phyloP scores from a whole-genome alignment of 176 grass and related monocot genomes.

The Hyparrhenia diplandra region DNA sequence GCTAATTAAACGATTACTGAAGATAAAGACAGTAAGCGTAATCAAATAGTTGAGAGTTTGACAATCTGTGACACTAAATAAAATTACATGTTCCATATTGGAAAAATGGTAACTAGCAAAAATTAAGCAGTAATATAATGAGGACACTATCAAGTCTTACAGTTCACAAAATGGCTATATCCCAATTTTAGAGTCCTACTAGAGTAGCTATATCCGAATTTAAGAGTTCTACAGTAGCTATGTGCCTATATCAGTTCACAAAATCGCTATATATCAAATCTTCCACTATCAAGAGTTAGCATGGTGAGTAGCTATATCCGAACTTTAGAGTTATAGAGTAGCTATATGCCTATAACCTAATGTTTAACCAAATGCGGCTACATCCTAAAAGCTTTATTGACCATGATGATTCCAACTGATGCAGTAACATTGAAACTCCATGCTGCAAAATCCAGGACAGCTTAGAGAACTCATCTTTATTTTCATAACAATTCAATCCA shows the following conservation, averaged over 20 bases:
- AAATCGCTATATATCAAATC: neutral
- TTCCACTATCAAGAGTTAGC: too few relatives aligned
- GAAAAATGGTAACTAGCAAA: neutral
- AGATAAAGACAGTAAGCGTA: too few relatives aligned
- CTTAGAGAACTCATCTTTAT: slow-evolving; percentile 51
- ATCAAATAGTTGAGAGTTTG: neutral
- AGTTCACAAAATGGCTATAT: neutral
- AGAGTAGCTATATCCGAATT: too few relatives aligned
- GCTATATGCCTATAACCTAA: neutral
- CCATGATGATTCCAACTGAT: slow-evolving; percentile 66
- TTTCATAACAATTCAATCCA: neutral
- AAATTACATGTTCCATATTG: neutral
- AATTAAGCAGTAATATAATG: neutral
- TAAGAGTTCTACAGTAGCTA: too few relatives aligned
- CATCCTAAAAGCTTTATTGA: too few relatives aligned
- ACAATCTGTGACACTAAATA: neutral
- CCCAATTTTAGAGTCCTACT: neutral
- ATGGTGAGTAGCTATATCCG: neutral
- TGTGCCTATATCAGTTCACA: too few relatives aligned
- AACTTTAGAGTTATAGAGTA: neutral
- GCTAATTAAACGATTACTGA: too few relatives aligned
- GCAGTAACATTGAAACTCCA: slow-evolving; percentile 75
- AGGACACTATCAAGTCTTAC: neutral
- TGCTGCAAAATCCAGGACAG: slow-evolving; percentile 54
- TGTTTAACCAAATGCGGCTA: neutral